Base-by-base conservation (phyloP, 176 grass and related monocot species). In the Oryza nivara region DNA sequence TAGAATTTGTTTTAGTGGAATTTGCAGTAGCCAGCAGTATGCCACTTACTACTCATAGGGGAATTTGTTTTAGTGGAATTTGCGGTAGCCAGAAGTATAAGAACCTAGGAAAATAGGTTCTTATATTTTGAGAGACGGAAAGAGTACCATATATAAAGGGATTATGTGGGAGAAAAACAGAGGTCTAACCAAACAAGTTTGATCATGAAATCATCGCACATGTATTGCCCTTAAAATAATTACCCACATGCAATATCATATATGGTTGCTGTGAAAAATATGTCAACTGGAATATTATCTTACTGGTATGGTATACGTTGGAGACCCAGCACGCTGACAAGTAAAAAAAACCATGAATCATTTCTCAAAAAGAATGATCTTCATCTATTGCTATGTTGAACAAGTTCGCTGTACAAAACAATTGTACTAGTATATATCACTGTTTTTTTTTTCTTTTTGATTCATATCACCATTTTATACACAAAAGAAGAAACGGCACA, bases 361-460 rank as follows among this genome's bases (percentile, higher is more conserved):
- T 20, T 6, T 58, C 14, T 11, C n/a, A 23, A 22, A 63, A 63
- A 63, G 58, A 63, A 63, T 63, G 20, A 63, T 63, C 1, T 10
- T 20, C 58, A n/a, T 63, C 20, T 63, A 14, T 28, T 72, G 28
- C 30, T 1, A 45, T 23, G 20, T 34, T 4, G 20, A 80, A 69
- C 69, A 73, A 48, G 15, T 48, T 23, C 41, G n/a, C 10, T 85
- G 71, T 64, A 75, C 48, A 81, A 76, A 83, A 66, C 6, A 74
- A 89, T 81, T 16, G n/a, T 19, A 28, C 28, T 28, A 68, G 14
- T 28, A 47, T 46, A 46, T 26, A 40, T 69, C 40, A 10, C 30
- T 78, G 7, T 63, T 23, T 22, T 9, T 61, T 61, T 22, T 3
- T 23, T 3, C 9, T 23, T 63, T 63, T n/a, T 8, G 2, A 63